A percentile compares a stretch with the other conserved stretches of the same genome.
These are phyloP conservation scores for Cyberlindnera veronae DNA, from an alignment of 805 yeast genomes.

Conservation along the genomic window DNA sequence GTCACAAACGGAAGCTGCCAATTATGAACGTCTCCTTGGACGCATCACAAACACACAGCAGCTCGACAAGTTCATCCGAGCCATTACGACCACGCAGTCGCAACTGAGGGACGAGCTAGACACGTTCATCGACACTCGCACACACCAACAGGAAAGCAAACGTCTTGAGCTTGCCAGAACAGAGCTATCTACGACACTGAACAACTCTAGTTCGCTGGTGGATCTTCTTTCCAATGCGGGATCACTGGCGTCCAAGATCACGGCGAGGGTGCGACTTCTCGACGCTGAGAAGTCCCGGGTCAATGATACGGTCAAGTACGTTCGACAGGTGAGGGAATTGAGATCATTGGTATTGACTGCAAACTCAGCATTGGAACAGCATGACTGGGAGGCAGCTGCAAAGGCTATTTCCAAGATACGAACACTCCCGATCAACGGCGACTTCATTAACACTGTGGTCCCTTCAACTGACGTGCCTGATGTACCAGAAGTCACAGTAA, in stretches of 20 bases:
- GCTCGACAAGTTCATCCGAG: conserved; percentile 23
- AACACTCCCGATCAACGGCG: conserved; percentile 58
- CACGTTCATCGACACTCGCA: conserved; percentile 22
- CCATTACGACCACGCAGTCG: conserved; percentile 24
- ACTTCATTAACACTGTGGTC: conserved; percentile 74
- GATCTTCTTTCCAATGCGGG: conserved; percentile 57
- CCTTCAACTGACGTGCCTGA: conserved; percentile 88
- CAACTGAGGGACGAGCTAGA: conserved; percentile 26
- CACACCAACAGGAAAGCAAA: conserved; percentile 30
- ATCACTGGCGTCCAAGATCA: conserved; percentile 60
- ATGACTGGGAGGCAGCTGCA: conserved; percentile 79
- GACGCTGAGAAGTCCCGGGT: conserved; percentile 72
- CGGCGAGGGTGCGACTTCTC: conserved; percentile 62
- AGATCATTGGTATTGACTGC: conserved; percentile 64
- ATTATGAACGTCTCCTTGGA: conserved; percentile 22
- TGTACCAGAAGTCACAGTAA: conserved; percentile 55
- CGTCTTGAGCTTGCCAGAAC: conserved; percentile 58
- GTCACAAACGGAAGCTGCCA: conserved; percentile 6
- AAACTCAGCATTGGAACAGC: conserved; percentile 60
- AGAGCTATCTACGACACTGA: conserved; percentile 57
- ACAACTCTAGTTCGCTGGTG: conserved; percentile 53
- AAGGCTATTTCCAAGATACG: conserved; percentile 53
- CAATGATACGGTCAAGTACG: conserved; percentile 57
- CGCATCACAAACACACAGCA: conserved; percentile 24
- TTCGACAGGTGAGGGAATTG: conserved; percentile 59